A percentile compares a stretch with the other conserved stretches of the same genome.
These are phyloP conservation scores for Gastrolobium bilobum DNA, from an alignment of 306 rosid species.

Conservation along the genomic window DNA sequence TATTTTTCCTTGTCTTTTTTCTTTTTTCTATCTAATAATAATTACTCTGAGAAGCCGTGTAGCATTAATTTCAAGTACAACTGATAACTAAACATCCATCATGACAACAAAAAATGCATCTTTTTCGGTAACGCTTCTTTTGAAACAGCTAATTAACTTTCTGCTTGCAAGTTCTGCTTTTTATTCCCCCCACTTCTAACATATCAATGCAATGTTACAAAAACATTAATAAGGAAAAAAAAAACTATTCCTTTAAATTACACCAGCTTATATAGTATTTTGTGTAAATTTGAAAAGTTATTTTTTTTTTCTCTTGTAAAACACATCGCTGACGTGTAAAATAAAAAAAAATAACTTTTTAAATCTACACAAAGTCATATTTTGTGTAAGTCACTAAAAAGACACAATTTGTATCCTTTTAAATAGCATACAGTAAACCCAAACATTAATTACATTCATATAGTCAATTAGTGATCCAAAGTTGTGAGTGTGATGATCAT, in stretches of 20 bases:
- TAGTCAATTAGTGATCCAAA: slow-evolving; percentile 39
- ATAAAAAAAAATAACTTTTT: no score
- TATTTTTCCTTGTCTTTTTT: background rate
- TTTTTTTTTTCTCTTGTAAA: no score
- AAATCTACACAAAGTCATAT: no score
- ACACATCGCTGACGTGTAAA: no score
- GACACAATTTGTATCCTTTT: no score
- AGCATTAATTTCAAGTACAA: slow-evolving; percentile 35
- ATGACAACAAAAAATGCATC: slow-evolving; percentile 49
- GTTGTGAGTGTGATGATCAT: slow-evolving; percentile 49
- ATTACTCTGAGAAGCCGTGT: slow-evolving; percentile 27
- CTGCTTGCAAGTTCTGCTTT: slow-evolving; percentile 3
- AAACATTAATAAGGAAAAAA: background rate
- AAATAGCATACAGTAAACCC: no score
- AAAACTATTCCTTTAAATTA: no score
- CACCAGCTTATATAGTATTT: no score
- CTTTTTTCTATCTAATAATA: slow-evolving; percentile 8
- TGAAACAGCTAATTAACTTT: slow-evolving; percentile 37
- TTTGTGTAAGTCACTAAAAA: no score
- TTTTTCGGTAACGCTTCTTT: slow-evolving; percentile 39
- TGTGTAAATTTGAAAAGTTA: no score
- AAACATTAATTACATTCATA: background rate
- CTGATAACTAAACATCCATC: slow-evolving; percentile 49
- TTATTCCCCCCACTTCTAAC: background rate
- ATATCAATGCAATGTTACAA: slow-evolving; percentile 44